Evolutionary conservation across 306 rosid genomes (phyloP).

Genomic region (Cicer arietinum): DNA sequence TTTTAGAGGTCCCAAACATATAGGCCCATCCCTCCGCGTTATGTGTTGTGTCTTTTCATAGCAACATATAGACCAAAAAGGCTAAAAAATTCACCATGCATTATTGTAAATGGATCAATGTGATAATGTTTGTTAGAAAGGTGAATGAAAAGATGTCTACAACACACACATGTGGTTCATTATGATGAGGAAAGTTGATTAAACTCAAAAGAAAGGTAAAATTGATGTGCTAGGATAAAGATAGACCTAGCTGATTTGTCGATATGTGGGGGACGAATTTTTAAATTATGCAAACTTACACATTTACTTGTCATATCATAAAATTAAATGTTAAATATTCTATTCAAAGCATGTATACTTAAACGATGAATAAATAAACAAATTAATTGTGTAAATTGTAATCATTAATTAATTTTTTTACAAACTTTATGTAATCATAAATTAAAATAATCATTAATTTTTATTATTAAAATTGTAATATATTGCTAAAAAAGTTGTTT

Average conservation of each 20-base stretch:
- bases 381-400: too few relatives aligned
- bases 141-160: conserved; percentile 40
- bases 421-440: too few relatives aligned
- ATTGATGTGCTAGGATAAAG: neutral
- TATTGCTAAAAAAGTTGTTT: too few relatives aligned
- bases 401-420: too few relatives aligned
- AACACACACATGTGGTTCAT: conserved; percentile 36
- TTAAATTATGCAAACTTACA: neutral
- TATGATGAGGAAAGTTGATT: conserved; percentile 43
- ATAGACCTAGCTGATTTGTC: neutral
- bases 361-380: too few relatives aligned
- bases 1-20: conserved; percentile 43
- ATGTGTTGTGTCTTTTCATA: conserved; percentile 49
- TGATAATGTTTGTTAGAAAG: conserved; percentile 47
- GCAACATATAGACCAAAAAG: conserved; percentile 45
- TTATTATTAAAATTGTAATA: too few relatives aligned
- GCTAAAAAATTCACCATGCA: conserved; percentile 36
- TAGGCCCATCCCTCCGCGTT: conserved; percentile 40
- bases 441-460: too few relatives aligned
- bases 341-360: too few relatives aligned
- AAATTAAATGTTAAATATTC: neutral
- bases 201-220: neutral
- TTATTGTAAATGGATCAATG: conserved; percentile 33
- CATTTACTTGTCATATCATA: neutral
- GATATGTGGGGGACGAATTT: conserved; percentile 16